phyloP scores from a whole-genome alignment of 208 protist species.

The Naegleria fowleri region DNA sequence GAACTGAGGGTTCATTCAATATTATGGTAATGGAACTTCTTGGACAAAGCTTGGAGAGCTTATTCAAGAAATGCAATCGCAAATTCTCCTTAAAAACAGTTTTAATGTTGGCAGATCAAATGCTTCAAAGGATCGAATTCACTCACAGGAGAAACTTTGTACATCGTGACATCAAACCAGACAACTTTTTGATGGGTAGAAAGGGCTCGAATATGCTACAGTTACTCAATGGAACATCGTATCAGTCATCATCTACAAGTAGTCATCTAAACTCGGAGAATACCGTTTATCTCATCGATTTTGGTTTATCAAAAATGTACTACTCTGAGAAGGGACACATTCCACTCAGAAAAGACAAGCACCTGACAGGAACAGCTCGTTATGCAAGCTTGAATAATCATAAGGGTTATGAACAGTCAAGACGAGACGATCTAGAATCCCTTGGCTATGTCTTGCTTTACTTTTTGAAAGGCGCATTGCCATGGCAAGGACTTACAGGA shows the following conservation, averaged over 20 bases:
- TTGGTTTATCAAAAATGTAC: conserved; percentile 32
- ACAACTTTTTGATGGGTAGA: conserved; percentile 8
- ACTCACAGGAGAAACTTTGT: neutral
- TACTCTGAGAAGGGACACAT: conserved; percentile 25
- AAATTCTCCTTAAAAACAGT: conserved; percentile 80
- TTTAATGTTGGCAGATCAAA: conserved; percentile 77
- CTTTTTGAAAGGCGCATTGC: conserved; percentile 93
- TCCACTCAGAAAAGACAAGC: conserved; percentile 21
- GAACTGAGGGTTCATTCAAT: neutral
- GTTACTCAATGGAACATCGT: neutral
- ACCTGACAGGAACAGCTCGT: conserved; percentile 28
- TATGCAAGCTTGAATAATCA: conserved; percentile 49
- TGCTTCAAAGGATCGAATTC: conserved; percentile 23
- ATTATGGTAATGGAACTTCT: conserved; percentile 72
- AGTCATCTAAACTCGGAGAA: neutral
- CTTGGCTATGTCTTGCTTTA: conserved; percentile 98
- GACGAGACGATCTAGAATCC: conserved; percentile 96
- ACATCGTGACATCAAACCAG: conserved; percentile 16
- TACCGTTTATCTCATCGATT: conserved; percentile 20
- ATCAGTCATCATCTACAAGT: neutral
- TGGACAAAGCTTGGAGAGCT: conserved; percentile 77
- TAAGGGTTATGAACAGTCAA: conserved; percentile 59
- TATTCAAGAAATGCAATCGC: conserved; percentile 66
- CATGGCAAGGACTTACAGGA: conserved; percentile 95
- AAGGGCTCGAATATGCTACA: neutral